Conservation (phyloP, 129 eudicot genomes). For the Helichrysum umbraculigerum region DNA sequence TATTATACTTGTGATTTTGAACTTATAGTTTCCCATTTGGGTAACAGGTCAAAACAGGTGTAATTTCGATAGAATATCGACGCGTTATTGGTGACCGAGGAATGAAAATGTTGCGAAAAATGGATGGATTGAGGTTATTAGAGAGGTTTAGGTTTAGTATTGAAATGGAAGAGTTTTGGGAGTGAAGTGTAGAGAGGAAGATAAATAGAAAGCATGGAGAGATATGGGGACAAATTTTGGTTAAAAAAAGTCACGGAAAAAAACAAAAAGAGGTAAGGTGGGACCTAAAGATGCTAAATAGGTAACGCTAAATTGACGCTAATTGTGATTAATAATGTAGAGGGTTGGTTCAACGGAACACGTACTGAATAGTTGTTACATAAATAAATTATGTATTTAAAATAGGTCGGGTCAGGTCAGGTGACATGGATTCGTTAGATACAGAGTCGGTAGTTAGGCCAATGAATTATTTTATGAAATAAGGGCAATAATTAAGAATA, state of each 20-base stretch:
- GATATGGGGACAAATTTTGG: constrained; percentile 1
- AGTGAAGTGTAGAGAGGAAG: constrained; percentile 13
- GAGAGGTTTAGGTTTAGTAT: background rate
- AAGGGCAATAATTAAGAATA: too few species aligned
- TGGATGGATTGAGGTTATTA: background rate
- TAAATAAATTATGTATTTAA: background rate
- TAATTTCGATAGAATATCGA: background rate
- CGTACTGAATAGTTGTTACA: background rate
- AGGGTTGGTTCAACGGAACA: background rate
- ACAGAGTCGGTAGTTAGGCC: too few species aligned
- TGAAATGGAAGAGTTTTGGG: background rate
- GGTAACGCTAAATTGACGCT: constrained; percentile 20
- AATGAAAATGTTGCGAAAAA: background rate
- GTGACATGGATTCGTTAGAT: background rate
- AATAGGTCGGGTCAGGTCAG: background rate
- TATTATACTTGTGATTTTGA: constrained; percentile 53
- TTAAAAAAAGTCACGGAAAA: constrained; percentile 19
- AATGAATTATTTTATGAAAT: too few species aligned
- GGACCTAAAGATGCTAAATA: constrained; percentile 6
- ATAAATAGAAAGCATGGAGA: background rate
- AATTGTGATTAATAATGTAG: background rate
- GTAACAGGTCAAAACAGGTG: background rate
- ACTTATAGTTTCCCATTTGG: constrained; percentile 60
- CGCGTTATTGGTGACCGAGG: background rate
- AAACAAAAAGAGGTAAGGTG: constrained; percentile 15